Base-by-base conservation (phyloP, 2,329 filamentous ascomycete species). In the Aureobasidium namibiae region DNA sequence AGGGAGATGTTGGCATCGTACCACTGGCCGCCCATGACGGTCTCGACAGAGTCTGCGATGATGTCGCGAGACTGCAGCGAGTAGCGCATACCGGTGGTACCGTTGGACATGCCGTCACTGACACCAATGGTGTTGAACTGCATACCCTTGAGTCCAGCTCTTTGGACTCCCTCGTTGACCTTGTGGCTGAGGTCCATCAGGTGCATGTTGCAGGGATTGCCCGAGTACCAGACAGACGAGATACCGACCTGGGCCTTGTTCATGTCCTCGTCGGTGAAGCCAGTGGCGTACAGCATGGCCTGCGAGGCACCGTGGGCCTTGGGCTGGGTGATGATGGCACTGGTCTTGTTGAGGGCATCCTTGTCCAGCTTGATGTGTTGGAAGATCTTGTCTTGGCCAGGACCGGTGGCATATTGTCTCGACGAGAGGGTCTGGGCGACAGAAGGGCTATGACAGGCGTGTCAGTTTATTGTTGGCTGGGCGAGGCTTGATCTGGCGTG, bases 161-260 rank as follows among this genome's bases (percentile, higher is more conserved):
- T 79, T 66, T 85, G 76, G 33, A 89, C 87, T 63, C 86, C 84
- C 70, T 88, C 82, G 66, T 83, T 86, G 65, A 96, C 88, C 64
- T 87, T 78, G 73, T 87, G 81, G 71, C 89, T 95, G 62, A 99
- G 83, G 69, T 95, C 89, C 75, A 99, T 81, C 63, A 99, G 79
- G 75, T 99, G 94, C 92, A 96, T 99, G 78, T 99, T 99, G 81
- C 94, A 99, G 26, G 94, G 94, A 77, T 99, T 99, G 60, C 94
- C 94, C 67, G 90, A 88, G 77, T 92, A 96, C 94, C 94, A 99
- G 62, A 97, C 92, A 6, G 92, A 96, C 42, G 92, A 95, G 72
- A 99, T 97, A 66, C 94, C 94, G 67, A 99, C 87, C 79, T 99
- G 95, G 26, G 94, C 88, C 80, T 97, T 99, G 78, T 88, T 87